Evolutionary conservation across 2,329 filamentous ascomycete species (phyloP).

Genomic region (Lecanicillium sp.): DNA sequence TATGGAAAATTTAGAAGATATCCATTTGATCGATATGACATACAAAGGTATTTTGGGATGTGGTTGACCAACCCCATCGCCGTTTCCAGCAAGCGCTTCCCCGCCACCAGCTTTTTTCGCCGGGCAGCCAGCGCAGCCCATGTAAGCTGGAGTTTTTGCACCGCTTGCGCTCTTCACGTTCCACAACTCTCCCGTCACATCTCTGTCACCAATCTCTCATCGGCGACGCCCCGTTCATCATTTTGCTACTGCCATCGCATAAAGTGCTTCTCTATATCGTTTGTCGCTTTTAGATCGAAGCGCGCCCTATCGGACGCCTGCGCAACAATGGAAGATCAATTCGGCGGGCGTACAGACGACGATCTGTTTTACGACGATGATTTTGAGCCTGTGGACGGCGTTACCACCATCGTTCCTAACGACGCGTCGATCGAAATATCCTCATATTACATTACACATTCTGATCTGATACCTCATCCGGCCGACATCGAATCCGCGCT

Average conservation of each 20-base stretch:
- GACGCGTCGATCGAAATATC: conserved; percentile 7
- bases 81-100: conserved; percentile 4
- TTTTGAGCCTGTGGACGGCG: conserved; percentile 48
- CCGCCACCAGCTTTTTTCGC: conserved; percentile 10
- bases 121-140: conserved; percentile 6
- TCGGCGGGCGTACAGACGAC: conserved; percentile 55
- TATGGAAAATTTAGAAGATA: no score
- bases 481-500: conserved; percentile 9
- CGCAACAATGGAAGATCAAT: conserved; percentile 51
- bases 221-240: no score
- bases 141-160: neutral
- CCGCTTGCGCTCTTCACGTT: neutral
- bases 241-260: no score
- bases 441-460: conserved; percentile 5
- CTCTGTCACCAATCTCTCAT: neutral
- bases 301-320: no score
- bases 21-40: no score
- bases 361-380: conserved; percentile 59
- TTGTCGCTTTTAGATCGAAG: no score
- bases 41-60: no score
- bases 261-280: no score
- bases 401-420: conserved; percentile 21
- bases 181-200: neutral
- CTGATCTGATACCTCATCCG: conserved; percentile 1
- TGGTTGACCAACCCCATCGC: neutral